A percentile compares a stretch with the other conserved stretches of the same genome.
Evolutionary conservation across 1,284 basidiomycete genomes (phyloP).

Genomic region (Marasmius fiardii): DNA sequence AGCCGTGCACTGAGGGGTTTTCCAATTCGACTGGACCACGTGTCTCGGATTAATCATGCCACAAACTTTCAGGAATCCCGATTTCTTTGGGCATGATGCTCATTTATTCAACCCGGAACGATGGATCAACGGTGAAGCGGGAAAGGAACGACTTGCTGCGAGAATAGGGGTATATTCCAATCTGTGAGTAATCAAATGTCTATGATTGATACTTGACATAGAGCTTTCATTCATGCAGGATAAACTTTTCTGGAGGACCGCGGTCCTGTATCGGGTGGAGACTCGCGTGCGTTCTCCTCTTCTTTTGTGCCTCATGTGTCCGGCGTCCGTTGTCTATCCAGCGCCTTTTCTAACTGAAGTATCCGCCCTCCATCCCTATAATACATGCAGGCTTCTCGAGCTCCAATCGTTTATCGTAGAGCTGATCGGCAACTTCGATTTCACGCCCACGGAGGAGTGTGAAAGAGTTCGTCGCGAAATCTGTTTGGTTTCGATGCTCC

Average conservation of each 20-base stretch:
- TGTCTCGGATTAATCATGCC: no score
- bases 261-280: constrained; percentile 48
- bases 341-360: no score
- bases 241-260: constrained; percentile 42
- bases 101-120: constrained; percentile 42
- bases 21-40: no score
- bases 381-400: constrained; percentile 31
- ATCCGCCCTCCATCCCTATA: no score
- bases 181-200: constrained; percentile 34
- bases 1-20: no score
- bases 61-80: constrained; percentile 24
- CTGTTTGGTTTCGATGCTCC: constrained; percentile 41
- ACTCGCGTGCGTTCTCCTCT: constrained; percentile 35
- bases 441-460: constrained; percentile 34
- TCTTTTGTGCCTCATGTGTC: not conserved
- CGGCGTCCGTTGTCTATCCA: no score
- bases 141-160: constrained; percentile 31
- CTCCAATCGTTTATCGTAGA: constrained; percentile 49
- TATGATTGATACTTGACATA: not conserved
- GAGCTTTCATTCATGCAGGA: constrained; percentile 22
- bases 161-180: constrained; percentile 47
- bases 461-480: constrained; percentile 36
- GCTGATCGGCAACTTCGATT: constrained; percentile 45
- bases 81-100: constrained; percentile 32
- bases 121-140: constrained; percentile 33